Evolutionary conservation across 495 filamentous ascomycete species (phyloP), one percentile per base, ranked within the genome.

Genomic region (Penicillium subrubescens): DNA sequence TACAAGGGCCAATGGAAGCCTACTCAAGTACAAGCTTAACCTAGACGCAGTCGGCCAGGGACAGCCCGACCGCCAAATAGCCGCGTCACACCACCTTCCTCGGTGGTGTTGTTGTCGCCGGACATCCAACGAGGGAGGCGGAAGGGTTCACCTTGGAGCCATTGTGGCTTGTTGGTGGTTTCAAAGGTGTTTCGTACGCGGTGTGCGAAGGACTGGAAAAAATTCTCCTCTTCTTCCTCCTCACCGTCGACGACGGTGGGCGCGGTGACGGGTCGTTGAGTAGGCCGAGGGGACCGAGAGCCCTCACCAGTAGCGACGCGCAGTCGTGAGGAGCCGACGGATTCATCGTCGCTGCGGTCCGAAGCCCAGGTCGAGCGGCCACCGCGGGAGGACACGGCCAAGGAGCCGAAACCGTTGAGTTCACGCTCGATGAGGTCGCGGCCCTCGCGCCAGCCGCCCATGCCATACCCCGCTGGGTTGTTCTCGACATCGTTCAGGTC

Each of bases 341-440:
- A 66, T 39, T 63, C 64, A 61, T 66, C 68, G 37, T 75, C 69
- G 48, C 64, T 65, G 52, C 67, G 63, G 33, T 68, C 70, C 1
- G 73, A 70, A 7, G 72, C 70, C 62, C 77, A 72, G 58, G 71
- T 76, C 3, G 75, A 78, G 52, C 71, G 75, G 53, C 67, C 68
- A 51, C 62, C 69, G n/a, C 76, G 74, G 6, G 73, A 70, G 37
- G 80, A 75, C 8, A 79, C 80, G 8, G 81, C 79, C 12, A 88
- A 71, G 19, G 83, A 83, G n/a, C 79, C 82, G 52, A 82, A 70
- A 0, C 89, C 90, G 55, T 89, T 87, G 19, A 96, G 73, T 72
- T 99, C 95, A 15, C 94, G 87, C 63, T 97, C 92, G 62, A 99
- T 97, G 14, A 99, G 83, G 33, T 93, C 92, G n/a, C 91, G 84